Evolutionary conservation across 139 green algal genomes (phyloP).

Genomic region (Klebsormidium nitens): DNA sequence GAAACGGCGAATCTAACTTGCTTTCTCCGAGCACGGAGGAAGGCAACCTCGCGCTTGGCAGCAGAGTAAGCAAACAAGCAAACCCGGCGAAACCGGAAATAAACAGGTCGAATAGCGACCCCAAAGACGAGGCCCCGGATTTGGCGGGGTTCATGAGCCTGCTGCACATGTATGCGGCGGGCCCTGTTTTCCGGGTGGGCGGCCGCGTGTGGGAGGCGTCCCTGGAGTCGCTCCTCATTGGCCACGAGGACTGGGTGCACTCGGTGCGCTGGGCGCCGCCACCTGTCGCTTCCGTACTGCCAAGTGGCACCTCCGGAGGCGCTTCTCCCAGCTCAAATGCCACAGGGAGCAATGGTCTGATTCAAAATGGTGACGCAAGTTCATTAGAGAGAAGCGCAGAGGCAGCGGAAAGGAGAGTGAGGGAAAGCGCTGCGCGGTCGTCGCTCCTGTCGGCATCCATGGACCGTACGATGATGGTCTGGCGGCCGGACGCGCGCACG

Average conservation of each 20-base stretch:
- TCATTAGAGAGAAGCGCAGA: no score
- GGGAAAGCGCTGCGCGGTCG: neutral
- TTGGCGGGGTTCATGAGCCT: constrained; percentile 1
- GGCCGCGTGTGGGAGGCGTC: constrained; percentile 36
- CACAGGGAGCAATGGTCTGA: no score
- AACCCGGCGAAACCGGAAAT: neutral
- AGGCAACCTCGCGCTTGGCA: neutral
- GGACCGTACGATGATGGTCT: constrained; percentile 94
- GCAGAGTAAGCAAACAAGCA: neutral
- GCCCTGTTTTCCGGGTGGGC: constrained; percentile 32
- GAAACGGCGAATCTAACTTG: no score
- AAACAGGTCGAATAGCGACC: no score
- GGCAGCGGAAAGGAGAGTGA: no score
- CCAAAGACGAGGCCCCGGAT: no score
- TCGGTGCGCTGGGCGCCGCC: constrained; percentile 63
- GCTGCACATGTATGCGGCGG: constrained; percentile 45
- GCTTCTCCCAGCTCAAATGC: no score
- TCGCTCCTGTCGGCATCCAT: constrained; percentile 82
- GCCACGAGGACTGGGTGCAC: constrained; percentile 95
- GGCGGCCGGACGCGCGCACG: constrained; percentile 55
- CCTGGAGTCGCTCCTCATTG: constrained; percentile 67
- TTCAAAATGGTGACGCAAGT: no score
- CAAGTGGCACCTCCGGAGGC: no score
- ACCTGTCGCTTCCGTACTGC: no score
- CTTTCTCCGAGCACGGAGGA: no score